Conservation (phyloP, 2,329 filamentous ascomycete species). For the Podosphaera xanthii region DNA sequence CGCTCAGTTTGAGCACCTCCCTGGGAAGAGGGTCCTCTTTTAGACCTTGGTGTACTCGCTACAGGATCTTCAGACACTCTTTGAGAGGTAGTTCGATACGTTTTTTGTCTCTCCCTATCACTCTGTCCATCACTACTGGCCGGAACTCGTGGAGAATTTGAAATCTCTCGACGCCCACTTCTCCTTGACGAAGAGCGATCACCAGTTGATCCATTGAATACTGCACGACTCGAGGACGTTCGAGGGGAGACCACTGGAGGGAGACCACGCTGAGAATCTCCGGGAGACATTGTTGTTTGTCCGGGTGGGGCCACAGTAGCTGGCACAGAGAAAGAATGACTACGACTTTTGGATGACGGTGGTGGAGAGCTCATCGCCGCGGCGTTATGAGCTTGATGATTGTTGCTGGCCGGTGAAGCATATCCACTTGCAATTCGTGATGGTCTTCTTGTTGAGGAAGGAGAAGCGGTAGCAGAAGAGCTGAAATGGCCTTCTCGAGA, state of each 20-base stretch:
- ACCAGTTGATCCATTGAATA: constrained; percentile 16
- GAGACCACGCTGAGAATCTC: constrained; percentile 33
- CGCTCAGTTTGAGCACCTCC: constrained; percentile 21
- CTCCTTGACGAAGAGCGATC: constrained; percentile 11
- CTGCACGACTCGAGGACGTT: constrained; percentile 47
- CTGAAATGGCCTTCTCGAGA: constrained; percentile 31
- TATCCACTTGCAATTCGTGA: constrained; percentile 26
- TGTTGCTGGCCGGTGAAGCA: constrained; percentile 18
- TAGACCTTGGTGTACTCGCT: constrained; percentile 21
- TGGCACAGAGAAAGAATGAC: constrained; percentile 14
- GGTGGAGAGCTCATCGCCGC: constrained; percentile 8
- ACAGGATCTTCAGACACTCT: constrained; percentile 17
- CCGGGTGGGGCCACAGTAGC: constrained; percentile 19
- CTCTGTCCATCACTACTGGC: constrained; percentile 9
- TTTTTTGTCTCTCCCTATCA: constrained; percentile 16
- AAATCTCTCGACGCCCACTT: constrained; percentile 9
- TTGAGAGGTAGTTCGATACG: constrained; percentile 18
- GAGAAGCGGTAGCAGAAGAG: constrained; percentile 19
- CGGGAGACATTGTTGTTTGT: constrained; percentile 14
- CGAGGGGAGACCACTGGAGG: constrained; percentile 57
- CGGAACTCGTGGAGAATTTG: constrained; percentile 8
- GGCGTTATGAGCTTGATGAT: constrained; percentile 12
- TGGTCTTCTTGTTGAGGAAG: constrained; percentile 28
- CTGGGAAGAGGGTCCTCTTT: constrained; percentile 23
- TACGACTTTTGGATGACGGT: constrained; percentile 7